A percentile compares a stretch with the other conserved stretches of the same genome.
phyloP scores from a whole-genome alignment of 2,329 filamentous ascomycete species.

The Conoideocrella luteorostrata region DNA sequence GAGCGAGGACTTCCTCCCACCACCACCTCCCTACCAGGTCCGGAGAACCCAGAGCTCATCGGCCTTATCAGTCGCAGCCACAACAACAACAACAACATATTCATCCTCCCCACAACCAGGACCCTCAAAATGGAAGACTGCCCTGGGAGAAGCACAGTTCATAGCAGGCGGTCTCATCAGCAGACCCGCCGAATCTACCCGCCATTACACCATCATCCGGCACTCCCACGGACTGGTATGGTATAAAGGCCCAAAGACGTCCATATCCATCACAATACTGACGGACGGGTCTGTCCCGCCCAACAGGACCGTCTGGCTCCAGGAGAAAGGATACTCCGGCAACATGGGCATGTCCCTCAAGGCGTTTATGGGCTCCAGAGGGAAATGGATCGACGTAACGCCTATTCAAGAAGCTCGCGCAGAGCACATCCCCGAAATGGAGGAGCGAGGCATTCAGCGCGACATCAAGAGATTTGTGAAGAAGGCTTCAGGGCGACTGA shows the following conservation, averaged over 20 bases:
- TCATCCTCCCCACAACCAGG: constrained; percentile 9
- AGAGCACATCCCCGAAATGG: constrained; percentile 44
- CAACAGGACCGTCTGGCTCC: constrained; percentile 58
- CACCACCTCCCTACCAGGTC: constrained; percentile 9
- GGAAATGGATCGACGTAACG: constrained; percentile 63
- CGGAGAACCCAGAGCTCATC: constrained; percentile 27
- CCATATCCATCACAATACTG: constrained; percentile 58
- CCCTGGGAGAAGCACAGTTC: constrained; percentile 53
- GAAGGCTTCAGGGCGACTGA: constrained; percentile 40
- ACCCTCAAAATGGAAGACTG: constrained; percentile 36
- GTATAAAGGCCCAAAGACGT: constrained; percentile 60
- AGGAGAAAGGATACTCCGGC: constrained; percentile 61
- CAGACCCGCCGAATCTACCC: constrained; percentile 58
- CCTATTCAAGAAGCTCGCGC: constrained; percentile 41
- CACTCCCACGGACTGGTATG: constrained; percentile 59
- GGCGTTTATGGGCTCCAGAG: constrained; percentile 51
- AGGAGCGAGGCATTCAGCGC: constrained; percentile 62
- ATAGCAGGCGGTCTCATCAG: constrained; percentile 59
- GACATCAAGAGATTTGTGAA: constrained; percentile 60
- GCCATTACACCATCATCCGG: constrained; percentile 59
- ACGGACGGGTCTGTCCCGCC: constrained; percentile 49
- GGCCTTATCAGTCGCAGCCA: constrained; percentile 15
- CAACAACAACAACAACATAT: too few species aligned
- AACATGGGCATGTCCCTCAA: constrained; percentile 63
- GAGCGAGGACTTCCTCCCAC: background rate